A percentile compares a stretch with the other conserved stretches of the same genome.
phyloP scores from a whole-genome alignment of 495 filamentous ascomycete genomes.

The Penicillium bovifimosum region DNA sequence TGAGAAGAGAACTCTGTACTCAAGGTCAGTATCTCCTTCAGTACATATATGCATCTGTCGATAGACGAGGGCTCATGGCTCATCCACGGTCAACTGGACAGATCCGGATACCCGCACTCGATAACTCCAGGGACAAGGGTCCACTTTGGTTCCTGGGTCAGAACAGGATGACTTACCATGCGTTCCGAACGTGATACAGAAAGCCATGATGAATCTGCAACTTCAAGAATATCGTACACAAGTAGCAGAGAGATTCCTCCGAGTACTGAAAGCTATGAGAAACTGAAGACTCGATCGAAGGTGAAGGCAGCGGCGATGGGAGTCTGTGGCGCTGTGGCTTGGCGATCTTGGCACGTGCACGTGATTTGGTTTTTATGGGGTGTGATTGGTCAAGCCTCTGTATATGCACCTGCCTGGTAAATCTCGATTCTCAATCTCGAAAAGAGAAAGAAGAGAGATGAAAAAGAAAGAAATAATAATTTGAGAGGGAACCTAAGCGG shows the following conservation, averaged over 20 bases:
- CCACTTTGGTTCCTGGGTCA: slow-evolving; percentile 4
- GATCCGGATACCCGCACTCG: slow-evolving; percentile 7
- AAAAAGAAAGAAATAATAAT: too few species aligned
- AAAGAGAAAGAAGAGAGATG: too few species aligned
- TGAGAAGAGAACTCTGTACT: slow-evolving; percentile 45
- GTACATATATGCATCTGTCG: not conserved
- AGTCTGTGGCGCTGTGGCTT: slow-evolving; percentile 24
- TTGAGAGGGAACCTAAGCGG: too few species aligned
- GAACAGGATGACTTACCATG: slow-evolving; percentile 37
- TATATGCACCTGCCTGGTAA: too few species aligned
- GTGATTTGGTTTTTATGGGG: slow-evolving; percentile 13
- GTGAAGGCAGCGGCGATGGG: slow-evolving; percentile 24
- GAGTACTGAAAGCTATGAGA: not conserved
- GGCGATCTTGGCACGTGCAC: slow-evolving; percentile 21
- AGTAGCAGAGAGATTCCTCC: not conserved
- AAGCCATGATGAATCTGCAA: slow-evolving; percentile 35
- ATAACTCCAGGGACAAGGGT: slow-evolving; percentile 1
- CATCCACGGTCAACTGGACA: slow-evolving; percentile 1
- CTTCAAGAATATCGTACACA: not conserved
- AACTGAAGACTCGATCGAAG: slow-evolving; percentile 6
- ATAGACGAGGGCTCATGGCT: not conserved
- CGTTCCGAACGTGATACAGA: slow-evolving; percentile 53
- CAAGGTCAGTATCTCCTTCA: slow-evolving; percentile 1
- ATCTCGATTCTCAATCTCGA: too few species aligned
- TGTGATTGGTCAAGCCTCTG: slow-evolving; percentile 12